Conservation (phyloP, 2,329 filamentous ascomycete genomes). For the Bisporella sp. region DNA sequence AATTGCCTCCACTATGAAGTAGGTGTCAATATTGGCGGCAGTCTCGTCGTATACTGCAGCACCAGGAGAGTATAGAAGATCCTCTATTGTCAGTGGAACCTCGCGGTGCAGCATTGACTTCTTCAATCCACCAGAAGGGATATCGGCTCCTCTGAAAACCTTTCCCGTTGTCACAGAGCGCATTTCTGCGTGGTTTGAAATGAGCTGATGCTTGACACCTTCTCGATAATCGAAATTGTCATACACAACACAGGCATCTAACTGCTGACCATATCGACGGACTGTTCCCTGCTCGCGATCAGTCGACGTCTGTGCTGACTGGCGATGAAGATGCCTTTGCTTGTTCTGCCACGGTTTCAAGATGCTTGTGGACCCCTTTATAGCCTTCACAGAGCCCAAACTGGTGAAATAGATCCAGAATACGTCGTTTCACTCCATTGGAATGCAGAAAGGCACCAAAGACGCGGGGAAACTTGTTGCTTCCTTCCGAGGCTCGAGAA, state of each 20-base stretch:
- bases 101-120: conserved; percentile 1
- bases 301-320: neutral
- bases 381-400: conserved; percentile 1
- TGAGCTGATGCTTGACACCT: conserved; percentile 2
- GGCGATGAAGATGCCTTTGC: neutral
- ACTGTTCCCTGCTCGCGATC: neutral
- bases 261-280: conserved; percentile 1
- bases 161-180: neutral
- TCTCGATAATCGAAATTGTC: conserved; percentile 4
- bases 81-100: conserved; percentile 2
- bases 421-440: neutral
- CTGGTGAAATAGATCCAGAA: conserved; percentile 1
- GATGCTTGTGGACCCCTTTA: conserved; percentile 1
- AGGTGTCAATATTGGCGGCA: neutral
- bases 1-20: conserved; percentile 1
- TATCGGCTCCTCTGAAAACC: conserved; percentile 1
- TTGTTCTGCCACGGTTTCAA: conserved; percentile 1
- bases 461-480: conserved; percentile 1
- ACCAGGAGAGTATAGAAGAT: conserved; percentile 2
- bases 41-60: conserved; percentile 1
- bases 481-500: conserved; percentile 2
- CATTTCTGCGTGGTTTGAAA: conserved; percentile 4
- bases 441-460: conserved; percentile 1
- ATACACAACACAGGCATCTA: conserved; percentile 3
- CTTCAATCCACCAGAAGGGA: neutral